Base-by-base conservation (phyloP, 2,329 filamentous ascomycete genomes). In the Pestalotiopsis sp. region DNA sequence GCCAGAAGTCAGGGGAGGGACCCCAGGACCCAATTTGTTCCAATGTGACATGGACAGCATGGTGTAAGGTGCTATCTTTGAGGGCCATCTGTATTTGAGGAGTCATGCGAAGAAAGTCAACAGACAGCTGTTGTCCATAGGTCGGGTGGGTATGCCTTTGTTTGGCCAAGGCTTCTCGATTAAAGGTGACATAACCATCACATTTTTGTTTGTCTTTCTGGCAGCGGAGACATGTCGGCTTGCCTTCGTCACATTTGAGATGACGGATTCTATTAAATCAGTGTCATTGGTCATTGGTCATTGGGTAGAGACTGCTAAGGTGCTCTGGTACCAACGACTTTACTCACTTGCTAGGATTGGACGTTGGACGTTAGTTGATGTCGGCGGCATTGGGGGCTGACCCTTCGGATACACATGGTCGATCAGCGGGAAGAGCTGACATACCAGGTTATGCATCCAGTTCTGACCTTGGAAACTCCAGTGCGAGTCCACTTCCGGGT, bases 391-490 rank as follows among this genome's bases (percentile, higher is more conserved):
- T 36, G 31, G 31, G 31, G 7, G 31, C 31, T 36, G 31, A 36
- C 7, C 31, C 31, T 6, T 36, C 31, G 31, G 9, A 36, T 36
- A 14, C 20, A n/a, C 23, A 62, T 23, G 12, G 4, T 62, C 9
- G 12, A 27, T 20, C n/a, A 14, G 59, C 14, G 11, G 14, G 1
- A 14, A 62, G 6, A 36, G 36, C 17, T 31, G 6, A 62, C 59
- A 12, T 31, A 62, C 59, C 59, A 62, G 27, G 59, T 62, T 41
- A 17, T 62, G 25, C 59, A 62, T 14, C 59, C 59, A 12, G 59
- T 62, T 4, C 59, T 14, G 5, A 62, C 59, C 23, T 36, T 62
- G 13, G 59, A 23, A 14, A 36, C 27, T 14, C 59, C 17, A 11
- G 25, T 14, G n/a, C 59, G 59, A 20, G 59, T 23, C 36, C 59